Percentiles rank a stretch among this genome's conserved stretches.
Conservation (phyloP, 352 stramenopile genomes). For the Globisporangium radiosum region DNA sequence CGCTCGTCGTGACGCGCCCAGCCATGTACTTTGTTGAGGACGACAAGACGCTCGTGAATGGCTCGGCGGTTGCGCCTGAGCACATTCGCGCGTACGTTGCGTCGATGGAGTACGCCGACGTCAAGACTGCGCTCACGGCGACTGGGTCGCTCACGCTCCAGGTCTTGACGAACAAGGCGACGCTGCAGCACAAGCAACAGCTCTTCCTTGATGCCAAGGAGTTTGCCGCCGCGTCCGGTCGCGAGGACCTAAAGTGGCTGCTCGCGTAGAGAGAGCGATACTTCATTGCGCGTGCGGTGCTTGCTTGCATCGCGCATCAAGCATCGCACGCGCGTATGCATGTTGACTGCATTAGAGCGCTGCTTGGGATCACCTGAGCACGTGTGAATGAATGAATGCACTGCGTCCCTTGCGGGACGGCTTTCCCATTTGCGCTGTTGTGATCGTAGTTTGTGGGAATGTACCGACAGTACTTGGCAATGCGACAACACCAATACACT, state of each 20-base stretch:
- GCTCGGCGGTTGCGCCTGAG: conserved; percentile 28
- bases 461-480: no score
- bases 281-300: no score
- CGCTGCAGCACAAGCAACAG: conserved; percentile 49
- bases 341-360: no score
- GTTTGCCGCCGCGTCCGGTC: conserved; percentile 33
- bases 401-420: no score
- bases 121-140: conserved; percentile 43
- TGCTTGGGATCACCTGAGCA: no score
- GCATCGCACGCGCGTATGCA: no score
- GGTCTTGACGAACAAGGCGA: conserved; percentile 31
- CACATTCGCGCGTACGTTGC: conserved; percentile 59
- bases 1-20: conserved; percentile 59
- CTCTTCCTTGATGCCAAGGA: conserved; percentile 76
- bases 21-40: conserved; percentile 60
- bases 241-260: conserved; percentile 44
- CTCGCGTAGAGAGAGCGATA: conserved; percentile 6
- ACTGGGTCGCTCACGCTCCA: conserved; percentile 36
- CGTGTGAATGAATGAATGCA: no score
- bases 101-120: conserved; percentile 78
- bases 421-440: no score
- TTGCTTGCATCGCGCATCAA: no score
- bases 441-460: no score
- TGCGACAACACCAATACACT: no score
- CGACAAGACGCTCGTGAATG: conserved; percentile 36